Evolutionary conservation across 2,329 filamentous ascomycete species (phyloP).

Genomic region (Ophiocordyceps camponoti-saundersi): DNA sequence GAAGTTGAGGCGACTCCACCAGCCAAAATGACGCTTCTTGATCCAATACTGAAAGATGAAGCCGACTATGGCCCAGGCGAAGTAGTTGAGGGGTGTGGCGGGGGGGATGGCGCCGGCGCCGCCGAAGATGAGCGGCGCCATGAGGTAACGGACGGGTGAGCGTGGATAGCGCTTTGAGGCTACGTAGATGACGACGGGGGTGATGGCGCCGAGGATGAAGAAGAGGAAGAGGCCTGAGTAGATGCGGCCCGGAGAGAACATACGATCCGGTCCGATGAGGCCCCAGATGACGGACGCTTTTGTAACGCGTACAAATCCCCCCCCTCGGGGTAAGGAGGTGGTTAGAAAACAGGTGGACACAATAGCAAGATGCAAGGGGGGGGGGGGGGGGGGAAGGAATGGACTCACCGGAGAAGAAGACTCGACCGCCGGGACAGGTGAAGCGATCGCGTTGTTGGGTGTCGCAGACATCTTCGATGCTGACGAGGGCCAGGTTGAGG

Average conservation of each 20-base stretch:
- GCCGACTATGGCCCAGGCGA: conserved; percentile 57
- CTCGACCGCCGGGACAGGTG: conserved; percentile 44
- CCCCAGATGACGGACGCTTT: conserved; percentile 51
- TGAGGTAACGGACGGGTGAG: conserved; percentile 33
- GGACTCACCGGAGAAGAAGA: conserved; percentile 41
- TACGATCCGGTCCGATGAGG: conserved; percentile 43
- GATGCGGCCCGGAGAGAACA: conserved; percentile 45
- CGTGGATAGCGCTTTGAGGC: conserved; percentile 31
- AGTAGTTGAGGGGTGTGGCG: conserved; percentile 57
- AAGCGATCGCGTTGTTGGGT: conserved; percentile 38
- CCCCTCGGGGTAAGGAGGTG: not conserved
- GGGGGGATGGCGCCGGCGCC: conserved; percentile 41
- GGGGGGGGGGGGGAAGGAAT: not conserved
- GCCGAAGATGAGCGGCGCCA: conserved; percentile 47
- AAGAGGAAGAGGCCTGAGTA: conserved; percentile 44
- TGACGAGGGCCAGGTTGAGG: conserved; percentile 41
- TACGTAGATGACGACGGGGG: conserved; percentile 34
- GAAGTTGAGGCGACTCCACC: conserved; percentile 64
- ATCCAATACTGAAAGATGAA: conserved; percentile 54
- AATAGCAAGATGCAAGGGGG: not conserved
- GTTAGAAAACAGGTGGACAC: not conserved
- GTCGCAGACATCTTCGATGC: conserved; percentile 48
- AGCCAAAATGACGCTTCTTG: conserved; percentile 43
- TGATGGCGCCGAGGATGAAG: conserved; percentile 37
- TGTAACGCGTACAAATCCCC: too few species aligned